Base-by-base conservation (phyloP, 352 stramenopile genomes). In the Globisporangium acanthophoron region DNA sequence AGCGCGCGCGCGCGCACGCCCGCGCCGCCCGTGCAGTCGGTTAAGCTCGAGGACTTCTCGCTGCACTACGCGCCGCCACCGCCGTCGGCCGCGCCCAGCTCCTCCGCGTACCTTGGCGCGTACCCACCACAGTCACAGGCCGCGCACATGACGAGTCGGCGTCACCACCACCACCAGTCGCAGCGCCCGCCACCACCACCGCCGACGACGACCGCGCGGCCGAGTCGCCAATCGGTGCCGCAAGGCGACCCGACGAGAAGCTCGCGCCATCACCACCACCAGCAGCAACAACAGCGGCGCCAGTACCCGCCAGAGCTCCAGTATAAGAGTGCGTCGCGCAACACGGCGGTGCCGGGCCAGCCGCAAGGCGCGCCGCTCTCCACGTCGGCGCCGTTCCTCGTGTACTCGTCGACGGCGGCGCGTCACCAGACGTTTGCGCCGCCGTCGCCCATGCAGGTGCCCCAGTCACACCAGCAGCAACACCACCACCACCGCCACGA, bases 381-480 rank as follows among this genome's bases (percentile, higher is more conserved):
- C 12, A 72, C 78, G 62, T 74, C 74, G 0, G 71, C 74, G 35
- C 74, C 74, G 0, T 84, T 71, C 49, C 62, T 85, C 48, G 70
- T 76, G 18, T 81, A 76, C 29, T 77, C 74, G 3, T 71, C 40
- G 31, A 69, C 71, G 0, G 37, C 4, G 24, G 3, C 35, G 5
- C 49, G 31, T 3, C 54, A 8, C 37, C 41, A 41, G 45, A 20
- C 43, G 20, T 41, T 52, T 18, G 55, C 48, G 48, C 49, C 43
- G 7, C 16, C 16, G 52, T 21, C 52, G 35, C 66, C 31, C 2
- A 37, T 37, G 31, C 31, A 37, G 31, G 31, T 37, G 4, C 31
- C 31, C 31, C 8, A 4, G 31, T 37, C 31, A 9, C 31, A 37
- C 31, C n/a, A n/a, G n/a, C n/a, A n/a, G n/a, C n/a, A n/a, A n/a